Conservation (phyloP, 441 rosid genomes). For the Pelargonium exstipulatum region DNA sequence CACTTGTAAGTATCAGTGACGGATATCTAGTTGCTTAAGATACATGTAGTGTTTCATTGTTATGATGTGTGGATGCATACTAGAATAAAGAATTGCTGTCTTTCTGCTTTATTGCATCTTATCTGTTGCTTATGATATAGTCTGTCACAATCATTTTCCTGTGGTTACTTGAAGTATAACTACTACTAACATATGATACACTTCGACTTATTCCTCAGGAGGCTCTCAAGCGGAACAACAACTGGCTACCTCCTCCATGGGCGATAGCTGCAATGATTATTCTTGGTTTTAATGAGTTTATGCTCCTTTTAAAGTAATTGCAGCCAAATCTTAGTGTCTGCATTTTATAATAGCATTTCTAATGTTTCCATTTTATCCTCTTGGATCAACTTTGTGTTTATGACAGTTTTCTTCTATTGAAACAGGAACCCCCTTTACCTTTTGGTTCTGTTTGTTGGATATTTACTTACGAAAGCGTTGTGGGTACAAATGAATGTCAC, state of each 20-base stretch:
- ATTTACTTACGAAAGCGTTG: conserved; percentile 61
- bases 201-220: conserved; percentile 43
- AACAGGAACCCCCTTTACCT: conserved; percentile 89
- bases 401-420: conserved; percentile 22
- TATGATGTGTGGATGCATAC: background rate
- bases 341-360: conserved; percentile 12
- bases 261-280: conserved; percentile 62
- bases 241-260: conserved; percentile 85
- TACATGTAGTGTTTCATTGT: background rate
- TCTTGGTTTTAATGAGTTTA: conserved; percentile 80
- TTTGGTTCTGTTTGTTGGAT: conserved; percentile 51
- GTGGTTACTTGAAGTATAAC: background rate
- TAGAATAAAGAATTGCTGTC: background rate
- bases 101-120: background rate
- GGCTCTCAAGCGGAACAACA: conserved; percentile 62
- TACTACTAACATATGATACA: conserved; percentile 9
- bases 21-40: background rate
- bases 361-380: conserved; percentile 1
- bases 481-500: conserved; percentile 77
- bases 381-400: conserved; percentile 3
- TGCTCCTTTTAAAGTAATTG: conserved; percentile 64
- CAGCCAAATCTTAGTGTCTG: conserved; percentile 1
- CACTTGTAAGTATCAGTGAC: background rate
- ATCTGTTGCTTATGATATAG: background rate
- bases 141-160: background rate